These are phyloP conservation scores for Fusarium poae DNA, from an alignment of 2,329 filamentous ascomycete species.

Conservation along the genomic window DNA sequence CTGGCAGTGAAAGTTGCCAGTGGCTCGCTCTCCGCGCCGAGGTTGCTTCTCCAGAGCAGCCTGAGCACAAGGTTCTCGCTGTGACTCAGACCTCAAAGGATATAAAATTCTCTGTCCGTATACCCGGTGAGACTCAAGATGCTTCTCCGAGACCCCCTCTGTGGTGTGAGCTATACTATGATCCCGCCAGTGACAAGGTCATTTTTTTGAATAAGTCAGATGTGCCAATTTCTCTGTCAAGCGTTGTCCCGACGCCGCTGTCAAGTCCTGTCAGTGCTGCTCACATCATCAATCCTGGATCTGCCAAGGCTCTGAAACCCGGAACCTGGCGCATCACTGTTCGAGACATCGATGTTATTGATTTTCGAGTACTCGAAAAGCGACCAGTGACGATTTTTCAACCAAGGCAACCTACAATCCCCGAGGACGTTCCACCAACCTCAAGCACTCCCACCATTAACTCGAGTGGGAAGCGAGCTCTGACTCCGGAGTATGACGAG, in stretches of 20 bases:
- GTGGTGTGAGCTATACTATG: conserved; percentile 73
- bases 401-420: conserved; percentile 46
- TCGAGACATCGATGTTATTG: conserved; percentile 63
- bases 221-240: conserved; percentile 64
- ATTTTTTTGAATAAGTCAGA: conserved; percentile 69
- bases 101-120: conserved; percentile 70
- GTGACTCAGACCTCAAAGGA: conserved; percentile 71
- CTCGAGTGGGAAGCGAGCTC: conserved; percentile 65
- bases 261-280: conserved; percentile 59
- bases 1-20: conserved; percentile 68
- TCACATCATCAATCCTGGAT: conserved; percentile 60
- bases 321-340: conserved; percentile 70
- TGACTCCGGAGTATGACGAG: conserved; percentile 60
- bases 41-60: conserved; percentile 63
- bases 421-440: conserved; percentile 50
- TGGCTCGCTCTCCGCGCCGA: conserved; percentile 70
- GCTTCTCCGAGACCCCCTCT: conserved; percentile 61
- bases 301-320: conserved; percentile 62
- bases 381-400: conserved; percentile 60
- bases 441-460: conserved; percentile 55
- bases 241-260: conserved; percentile 59
- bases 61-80: conserved; percentile 69
- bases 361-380: conserved; percentile 71
- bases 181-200: conserved; percentile 69
- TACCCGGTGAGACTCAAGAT: conserved; percentile 63